Conservation (phyloP, 768 basidiomycete genomes). For the Epithele typhae region DNA sequence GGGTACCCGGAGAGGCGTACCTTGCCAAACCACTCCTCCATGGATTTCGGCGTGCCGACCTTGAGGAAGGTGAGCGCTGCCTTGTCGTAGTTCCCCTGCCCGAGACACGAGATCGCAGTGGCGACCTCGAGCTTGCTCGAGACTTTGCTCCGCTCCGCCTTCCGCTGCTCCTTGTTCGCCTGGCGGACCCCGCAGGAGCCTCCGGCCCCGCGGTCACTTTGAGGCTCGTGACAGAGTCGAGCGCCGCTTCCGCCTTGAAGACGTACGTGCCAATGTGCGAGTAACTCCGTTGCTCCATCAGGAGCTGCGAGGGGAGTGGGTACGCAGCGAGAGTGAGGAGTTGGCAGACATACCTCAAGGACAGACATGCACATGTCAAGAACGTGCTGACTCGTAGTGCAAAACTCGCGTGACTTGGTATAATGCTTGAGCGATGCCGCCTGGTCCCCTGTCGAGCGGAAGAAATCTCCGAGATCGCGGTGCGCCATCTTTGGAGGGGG, state of each 20-base stretch:
- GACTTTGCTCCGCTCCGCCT: slow-evolving; percentile 60
- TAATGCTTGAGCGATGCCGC: slow-evolving; percentile 71
- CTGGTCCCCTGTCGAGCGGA: slow-evolving; percentile 70
- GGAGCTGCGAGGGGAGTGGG: slow-evolving; percentile 46
- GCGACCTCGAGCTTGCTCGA: slow-evolving; percentile 82
- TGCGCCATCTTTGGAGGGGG: slow-evolving; percentile 95
- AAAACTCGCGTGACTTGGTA: slow-evolving; percentile 91
- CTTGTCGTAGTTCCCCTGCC: slow-evolving; percentile 70
- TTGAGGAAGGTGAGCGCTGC: slow-evolving; percentile 73
- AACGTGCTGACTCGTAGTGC: slow-evolving; percentile 87
- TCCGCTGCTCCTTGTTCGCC: slow-evolving; percentile 39
- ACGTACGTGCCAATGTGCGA: slow-evolving; percentile 87
- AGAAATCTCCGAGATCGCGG: slow-evolving; percentile 81
- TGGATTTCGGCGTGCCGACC: slow-evolving; percentile 56
- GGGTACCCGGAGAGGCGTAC: too few species aligned
- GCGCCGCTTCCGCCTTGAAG: slow-evolving; percentile 90
- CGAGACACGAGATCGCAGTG: slow-evolving; percentile 70
- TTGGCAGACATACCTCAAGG: slow-evolving; percentile 68
- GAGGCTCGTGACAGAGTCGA: slow-evolving; percentile 50
- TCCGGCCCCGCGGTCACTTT: slow-evolving; percentile 14
- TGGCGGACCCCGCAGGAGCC: slow-evolving; percentile 22
- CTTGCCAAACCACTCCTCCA: slow-evolving; percentile 79
- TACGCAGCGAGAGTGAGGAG: too few species aligned
- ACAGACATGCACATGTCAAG: slow-evolving; percentile 88
- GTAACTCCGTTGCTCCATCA: slow-evolving; percentile 85